Conservation (phyloP, 2,329 filamentous ascomycete species). For the Aspergillus sclerotialis region DNA sequence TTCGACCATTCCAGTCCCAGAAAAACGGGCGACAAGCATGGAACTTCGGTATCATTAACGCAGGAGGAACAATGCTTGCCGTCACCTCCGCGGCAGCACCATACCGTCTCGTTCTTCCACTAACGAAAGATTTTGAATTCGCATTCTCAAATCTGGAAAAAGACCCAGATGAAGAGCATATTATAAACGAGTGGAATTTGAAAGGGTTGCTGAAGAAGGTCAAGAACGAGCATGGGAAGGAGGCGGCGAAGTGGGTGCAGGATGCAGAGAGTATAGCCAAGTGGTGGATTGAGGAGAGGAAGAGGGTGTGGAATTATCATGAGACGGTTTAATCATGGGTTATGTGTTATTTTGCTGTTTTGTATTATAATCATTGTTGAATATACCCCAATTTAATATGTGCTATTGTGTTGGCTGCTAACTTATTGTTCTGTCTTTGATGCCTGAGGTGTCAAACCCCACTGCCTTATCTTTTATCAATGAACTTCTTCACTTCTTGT, state of each 20-base stretch:
- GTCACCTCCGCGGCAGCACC: conserved; percentile 70
- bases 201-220: conserved; percentile 20
- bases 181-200: conserved; percentile 26
- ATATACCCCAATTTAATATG: too few species aligned
- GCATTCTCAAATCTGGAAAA: conserved; percentile 27
- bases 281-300: conserved; percentile 34
- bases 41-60: conserved; percentile 30
- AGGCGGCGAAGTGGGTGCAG: conserved; percentile 27
- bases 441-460: too few species aligned
- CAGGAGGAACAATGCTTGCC: conserved; percentile 46
- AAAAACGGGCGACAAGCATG: conserved; percentile 27
- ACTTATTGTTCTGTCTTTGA: too few species aligned
- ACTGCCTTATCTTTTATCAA: too few species aligned
- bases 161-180: conserved; percentile 28
- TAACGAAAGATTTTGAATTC: conserved; percentile 61
- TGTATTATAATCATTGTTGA: too few species aligned
- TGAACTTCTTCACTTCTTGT: too few species aligned
- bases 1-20: conserved; percentile 32
- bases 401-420: too few species aligned
- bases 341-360: too few species aligned
- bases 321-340: not conserved
- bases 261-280: conserved; percentile 30
- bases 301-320: conserved; percentile 5
- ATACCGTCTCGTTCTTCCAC: conserved; percentile 63
- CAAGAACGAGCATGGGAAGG: conserved; percentile 19